Conservation (phyloP, 2,329 filamentous ascomycete species). For the Exophiala xenobiotica region DNA sequence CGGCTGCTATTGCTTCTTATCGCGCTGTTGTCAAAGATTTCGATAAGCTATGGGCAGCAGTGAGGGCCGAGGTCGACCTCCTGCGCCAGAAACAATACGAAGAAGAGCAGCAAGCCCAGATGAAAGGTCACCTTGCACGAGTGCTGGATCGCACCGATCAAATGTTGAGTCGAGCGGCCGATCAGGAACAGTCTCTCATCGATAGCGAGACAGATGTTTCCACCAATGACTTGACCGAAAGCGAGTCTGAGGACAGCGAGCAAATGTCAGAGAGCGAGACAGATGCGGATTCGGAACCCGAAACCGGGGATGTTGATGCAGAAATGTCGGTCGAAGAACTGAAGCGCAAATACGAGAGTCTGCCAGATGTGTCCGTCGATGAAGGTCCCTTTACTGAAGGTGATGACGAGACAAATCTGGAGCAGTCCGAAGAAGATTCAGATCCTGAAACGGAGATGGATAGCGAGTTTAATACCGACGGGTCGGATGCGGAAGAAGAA, state of each 20-base stretch:
- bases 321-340: conserved; percentile 48
- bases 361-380: conserved; percentile 31
- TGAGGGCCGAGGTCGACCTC: conserved; percentile 58
- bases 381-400: background rate
- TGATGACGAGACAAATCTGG: conserved; percentile 14
- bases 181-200: conserved; percentile 22
- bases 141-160: conserved; percentile 56
- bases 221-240: conserved; percentile 37
- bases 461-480: conserved; percentile 48
- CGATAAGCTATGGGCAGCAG: conserved; percentile 60
- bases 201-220: conserved; percentile 30
- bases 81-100: conserved; percentile 58
- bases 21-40: conserved; percentile 67
- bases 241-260: conserved; percentile 38
- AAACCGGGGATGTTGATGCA: conserved; percentile 45
- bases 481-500: conserved; percentile 49
- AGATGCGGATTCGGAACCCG: conserved; percentile 45
- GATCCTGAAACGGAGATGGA: conserved; percentile 44
- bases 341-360: conserved; percentile 47
- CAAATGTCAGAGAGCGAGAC: conserved; percentile 48
- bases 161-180: conserved; percentile 50
- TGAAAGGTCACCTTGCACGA: conserved; percentile 51
- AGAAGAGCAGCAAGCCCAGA: conserved; percentile 57
- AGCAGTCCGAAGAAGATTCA: conserved; percentile 34
- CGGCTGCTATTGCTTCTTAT: conserved; percentile 67